Evolutionary conservation across 768 basidiomycete species (phyloP), one percentile per base, ranked within the genome.

Genomic region (Chalciporus sphaerocephalus): DNA sequence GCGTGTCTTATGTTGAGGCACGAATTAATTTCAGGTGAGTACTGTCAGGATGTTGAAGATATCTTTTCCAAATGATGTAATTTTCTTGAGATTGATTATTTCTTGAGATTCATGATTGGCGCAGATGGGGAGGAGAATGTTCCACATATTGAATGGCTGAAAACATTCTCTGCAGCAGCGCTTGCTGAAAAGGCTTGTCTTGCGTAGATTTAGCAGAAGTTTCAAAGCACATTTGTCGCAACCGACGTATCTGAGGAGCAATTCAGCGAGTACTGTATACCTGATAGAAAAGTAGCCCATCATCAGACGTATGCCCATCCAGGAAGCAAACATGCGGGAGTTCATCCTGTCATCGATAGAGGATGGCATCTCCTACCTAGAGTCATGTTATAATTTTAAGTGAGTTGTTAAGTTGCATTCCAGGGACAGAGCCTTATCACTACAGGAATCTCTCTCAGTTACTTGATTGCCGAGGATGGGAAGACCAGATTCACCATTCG

Each of bases 1-100:
- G 85, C 0, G 78, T 89, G 30, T 82, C 72, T 2, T 89, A 89
- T 57, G 62, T 80, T 10, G 87, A 90, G 65, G 71, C 75, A 10
- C 75, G 86, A 25, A 71, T 87, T 36, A 82, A 83, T 60, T 88
- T 89, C 57, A 61, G 71, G 84, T 85, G 50, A 46, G 70, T 58
- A 39, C 30, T 15, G 16, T 44, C 37, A 27, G 38, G 34, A 13
- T 48, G 30, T 15, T 4, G 13, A 40, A 13, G 6, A 6, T 12
- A 25, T 25, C 23, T 33, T 36, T 8, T 5, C 25, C 27, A 47
- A 13, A 46, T 4, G 16, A 6, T 10, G 10, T 5, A 6, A n/a
- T n/a, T 20, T 46, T 34, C 30, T 9, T 25, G 36, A 86, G 82
- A 56, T 68, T 68, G n/a, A 12, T 5, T 8, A n/a, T 20, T 46